Percentiles rank a stretch among this genome's conserved stretches.
Evolutionary conservation across 305 asterid genomes (phyloP).

Genomic region (Withania somnifera): DNA sequence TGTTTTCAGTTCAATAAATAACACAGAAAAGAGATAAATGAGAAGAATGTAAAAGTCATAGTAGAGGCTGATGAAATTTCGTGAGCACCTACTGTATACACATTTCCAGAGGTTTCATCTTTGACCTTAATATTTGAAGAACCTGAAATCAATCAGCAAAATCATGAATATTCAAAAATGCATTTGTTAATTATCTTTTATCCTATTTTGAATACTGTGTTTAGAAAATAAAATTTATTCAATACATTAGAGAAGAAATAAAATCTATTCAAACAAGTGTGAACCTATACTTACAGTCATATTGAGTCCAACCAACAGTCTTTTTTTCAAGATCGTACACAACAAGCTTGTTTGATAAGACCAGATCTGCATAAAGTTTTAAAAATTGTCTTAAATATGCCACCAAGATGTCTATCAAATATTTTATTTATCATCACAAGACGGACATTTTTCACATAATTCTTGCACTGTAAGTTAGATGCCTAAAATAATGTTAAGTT

Average conservation of each 20-base stretch:
- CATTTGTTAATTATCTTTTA: no score
- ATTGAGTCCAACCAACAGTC: constrained; percentile 35
- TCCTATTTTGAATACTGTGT: no score
- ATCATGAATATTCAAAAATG: neutral
- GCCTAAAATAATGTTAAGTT: neutral
- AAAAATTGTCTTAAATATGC: neutral
- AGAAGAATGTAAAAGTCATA: constrained; percentile 17
- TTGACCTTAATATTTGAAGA: constrained; percentile 62
- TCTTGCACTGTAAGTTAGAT: neutral
- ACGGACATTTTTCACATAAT: neutral
- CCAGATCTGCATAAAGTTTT: constrained; percentile 20
- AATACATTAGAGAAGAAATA: neutral
- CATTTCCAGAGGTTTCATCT: constrained; percentile 44
- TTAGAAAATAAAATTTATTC: neutral
- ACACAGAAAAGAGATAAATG: constrained; percentile 19
- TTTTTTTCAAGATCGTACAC: constrained; percentile 32
- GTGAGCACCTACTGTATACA: constrained; percentile 37
- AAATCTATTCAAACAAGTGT: neutral
- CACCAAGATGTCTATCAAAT: neutral
- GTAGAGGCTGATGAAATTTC: constrained; percentile 33
- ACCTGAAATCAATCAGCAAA: constrained; percentile 24
- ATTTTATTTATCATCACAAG: neutral
- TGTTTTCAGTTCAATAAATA: constrained; percentile 20
- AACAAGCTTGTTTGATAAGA: constrained; percentile 31
- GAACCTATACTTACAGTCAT: constrained; percentile 23